phyloP scores from a whole-genome alignment of 2,329 filamentous ascomycete species.

The Piedraia hortae region DNA sequence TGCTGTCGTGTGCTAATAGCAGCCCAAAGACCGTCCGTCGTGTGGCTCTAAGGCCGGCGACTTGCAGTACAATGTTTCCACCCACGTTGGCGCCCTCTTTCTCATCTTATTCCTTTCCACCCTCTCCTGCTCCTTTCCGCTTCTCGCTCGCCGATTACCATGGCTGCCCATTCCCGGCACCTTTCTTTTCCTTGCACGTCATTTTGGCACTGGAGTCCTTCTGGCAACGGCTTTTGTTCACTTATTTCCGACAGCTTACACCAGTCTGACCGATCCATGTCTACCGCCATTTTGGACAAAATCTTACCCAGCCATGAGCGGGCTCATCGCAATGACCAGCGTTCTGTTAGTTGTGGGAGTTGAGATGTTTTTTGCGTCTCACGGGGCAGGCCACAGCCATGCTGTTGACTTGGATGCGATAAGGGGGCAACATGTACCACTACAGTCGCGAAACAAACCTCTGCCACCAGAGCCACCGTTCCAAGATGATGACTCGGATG shows the following conservation, averaged over 20 bases:
- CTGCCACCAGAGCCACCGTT: slow-evolving; percentile 8
- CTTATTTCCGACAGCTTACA: slow-evolving; percentile 34
- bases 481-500: slow-evolving; percentile 7
- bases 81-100: slow-evolving; percentile 30
- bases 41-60: slow-evolving; percentile 23
- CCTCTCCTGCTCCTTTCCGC: slow-evolving; percentile 31
- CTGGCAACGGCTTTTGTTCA: slow-evolving; percentile 31
- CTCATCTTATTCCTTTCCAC: slow-evolving; percentile 29
- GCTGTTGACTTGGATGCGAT: slow-evolving; percentile 13
- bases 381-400: slow-evolving; percentile 32
- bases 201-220: slow-evolving; percentile 29
- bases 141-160: slow-evolving; percentile 31
- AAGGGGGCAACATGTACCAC: slow-evolving; percentile 5
- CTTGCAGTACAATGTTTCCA: slow-evolving; percentile 25
- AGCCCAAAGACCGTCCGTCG: too few species aligned
- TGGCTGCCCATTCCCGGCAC: slow-evolving; percentile 29
- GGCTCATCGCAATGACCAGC: slow-evolving; percentile 54
- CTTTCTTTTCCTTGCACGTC: slow-evolving; percentile 30
- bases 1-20: too few species aligned
- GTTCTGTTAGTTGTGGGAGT: slow-evolving; percentile 61
- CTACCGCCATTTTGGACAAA: slow-evolving; percentile 55
- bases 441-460: slow-evolving; percentile 9
- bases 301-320: slow-evolving; percentile 53
- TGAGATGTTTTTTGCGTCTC: slow-evolving; percentile 67
- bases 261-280: slow-evolving; percentile 32